A percentile compares a stretch with the other conserved stretches of the same genome.
Evolutionary conservation across 2,329 filamentous ascomycete genomes (phyloP).

Genomic region (Verticillium alfalfae): DNA sequence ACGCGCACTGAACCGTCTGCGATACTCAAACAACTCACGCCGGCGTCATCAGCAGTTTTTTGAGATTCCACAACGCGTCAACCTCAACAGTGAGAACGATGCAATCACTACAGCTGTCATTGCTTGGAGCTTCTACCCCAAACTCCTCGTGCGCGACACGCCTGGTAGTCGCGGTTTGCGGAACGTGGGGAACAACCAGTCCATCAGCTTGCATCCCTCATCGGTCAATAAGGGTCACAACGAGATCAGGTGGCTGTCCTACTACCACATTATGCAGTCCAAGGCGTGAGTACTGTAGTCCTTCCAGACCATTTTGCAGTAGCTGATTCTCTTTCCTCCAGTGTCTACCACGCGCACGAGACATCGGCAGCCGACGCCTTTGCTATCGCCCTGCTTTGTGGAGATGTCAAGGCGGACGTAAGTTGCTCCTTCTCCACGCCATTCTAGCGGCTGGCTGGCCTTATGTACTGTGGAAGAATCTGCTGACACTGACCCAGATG

Average conservation of each 20-base stretch:
- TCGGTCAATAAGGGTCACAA: conserved; percentile 76
- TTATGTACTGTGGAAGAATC: not conserved
- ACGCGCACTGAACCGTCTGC: conserved; percentile 59
- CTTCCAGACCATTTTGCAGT: conserved; percentile 4
- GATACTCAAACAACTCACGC: conserved; percentile 46
- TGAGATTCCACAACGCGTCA: conserved; percentile 69
- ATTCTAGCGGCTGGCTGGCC: too few relatives aligned
- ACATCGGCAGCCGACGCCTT: conserved; percentile 78
- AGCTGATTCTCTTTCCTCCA: conserved; percentile 17
- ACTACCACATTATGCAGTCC: conserved; percentile 96
- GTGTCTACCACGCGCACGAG: conserved; percentile 84
- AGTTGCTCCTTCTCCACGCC: conserved; percentile 16
- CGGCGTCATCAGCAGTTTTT: conserved; percentile 71
- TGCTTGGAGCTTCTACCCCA: conserved; percentile 93
- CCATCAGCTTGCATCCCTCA: conserved; percentile 78
- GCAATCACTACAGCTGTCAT: conserved; percentile 74
- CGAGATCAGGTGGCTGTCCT: conserved; percentile 77
- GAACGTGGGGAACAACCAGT: conserved; percentile 89
- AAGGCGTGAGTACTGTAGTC: conserved; percentile 53
- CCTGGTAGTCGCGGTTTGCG: conserved; percentile 69
- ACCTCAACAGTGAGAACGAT: conserved; percentile 76
- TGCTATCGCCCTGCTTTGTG: conserved; percentile 77
- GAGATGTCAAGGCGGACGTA: conserved; percentile 82
- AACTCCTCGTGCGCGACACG: conserved; percentile 75
- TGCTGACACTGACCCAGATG: conserved; percentile 46